Conservation (phyloP, 441 rosid genomes). For the Gossypium aridum region DNA sequence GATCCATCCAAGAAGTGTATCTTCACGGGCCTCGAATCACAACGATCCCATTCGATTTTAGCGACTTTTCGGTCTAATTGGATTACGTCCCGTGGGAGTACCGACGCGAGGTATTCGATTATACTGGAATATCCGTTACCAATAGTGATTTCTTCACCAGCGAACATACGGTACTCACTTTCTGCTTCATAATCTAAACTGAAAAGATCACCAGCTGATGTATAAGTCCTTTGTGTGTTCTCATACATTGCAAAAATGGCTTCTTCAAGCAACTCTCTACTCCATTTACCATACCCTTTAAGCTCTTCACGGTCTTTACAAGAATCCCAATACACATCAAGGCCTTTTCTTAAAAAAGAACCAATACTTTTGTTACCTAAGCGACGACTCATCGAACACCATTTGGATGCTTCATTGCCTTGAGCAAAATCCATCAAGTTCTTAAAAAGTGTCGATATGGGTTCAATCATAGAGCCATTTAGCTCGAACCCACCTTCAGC, state of each 20-base stretch:
- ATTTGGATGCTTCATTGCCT: constrained; percentile 25
- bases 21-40: constrained; percentile 42
- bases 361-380: constrained; percentile 46
- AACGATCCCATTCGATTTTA: constrained; percentile 66
- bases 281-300: constrained; percentile 41
- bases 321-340: constrained; percentile 53
- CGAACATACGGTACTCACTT: constrained; percentile 83
- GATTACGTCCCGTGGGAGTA: constrained; percentile 60
- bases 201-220: constrained; percentile 74
- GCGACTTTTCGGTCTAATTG: constrained; percentile 56
- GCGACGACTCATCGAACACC: constrained; percentile 18
- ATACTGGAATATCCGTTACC: constrained; percentile 77
- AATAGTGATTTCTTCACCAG: constrained; percentile 92
- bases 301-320: constrained; percentile 21
- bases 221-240: constrained; percentile 75
- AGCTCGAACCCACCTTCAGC: constrained; percentile 79
- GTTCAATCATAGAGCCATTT: constrained; percentile 38
- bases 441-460: constrained; percentile 53
- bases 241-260: constrained; percentile 67
- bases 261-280: constrained; percentile 50
- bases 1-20: constrained; percentile 84
- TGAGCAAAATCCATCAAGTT: constrained; percentile 75
- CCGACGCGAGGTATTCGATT: constrained; percentile 64
- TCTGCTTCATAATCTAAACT: constrained; percentile 76
- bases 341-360: constrained; percentile 55